A percentile compares a stretch with the other conserved stretches of the same genome.
Evolutionary conservation across 805 yeast species (phyloP).

Genomic region (Metschnikowia noctiluminum): DNA sequence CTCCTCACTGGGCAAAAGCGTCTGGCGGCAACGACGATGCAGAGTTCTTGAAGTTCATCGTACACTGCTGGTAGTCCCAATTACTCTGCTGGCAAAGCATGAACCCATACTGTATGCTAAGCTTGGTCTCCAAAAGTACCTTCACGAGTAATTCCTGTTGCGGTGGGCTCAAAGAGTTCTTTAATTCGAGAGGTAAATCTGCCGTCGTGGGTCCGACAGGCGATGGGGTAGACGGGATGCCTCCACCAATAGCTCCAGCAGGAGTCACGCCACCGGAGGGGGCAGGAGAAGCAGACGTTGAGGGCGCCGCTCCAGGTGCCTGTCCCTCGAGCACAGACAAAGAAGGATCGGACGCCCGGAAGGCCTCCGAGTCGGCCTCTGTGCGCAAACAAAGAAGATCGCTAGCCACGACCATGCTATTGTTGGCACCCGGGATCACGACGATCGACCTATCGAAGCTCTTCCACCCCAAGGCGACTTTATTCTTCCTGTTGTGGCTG

Average conservation of each 20-base stretch:
- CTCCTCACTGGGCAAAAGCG: constrained; percentile 23
- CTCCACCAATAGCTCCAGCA: neutral
- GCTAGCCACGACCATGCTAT: constrained; percentile 78
- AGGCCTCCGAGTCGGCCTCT: constrained; percentile 14
- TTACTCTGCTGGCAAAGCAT: constrained; percentile 85
- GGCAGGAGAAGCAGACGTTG: constrained; percentile 7
- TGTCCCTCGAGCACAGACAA: constrained; percentile 8
- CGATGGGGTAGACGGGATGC: neutral
- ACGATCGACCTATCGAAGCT: constrained; percentile 84
- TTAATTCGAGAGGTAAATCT: constrained; percentile 55
- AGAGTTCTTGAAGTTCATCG: constrained; percentile 66
- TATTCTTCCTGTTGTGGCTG: constrained; percentile 22
- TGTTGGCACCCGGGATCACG: constrained; percentile 67
- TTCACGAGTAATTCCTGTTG: constrained; percentile 66
- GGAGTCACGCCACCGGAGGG: constrained; percentile 3
- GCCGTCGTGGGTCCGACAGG: constrained; percentile 22
- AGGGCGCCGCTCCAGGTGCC: constrained; percentile 12
- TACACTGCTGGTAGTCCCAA: constrained; percentile 74
- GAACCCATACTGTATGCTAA: constrained; percentile 74
- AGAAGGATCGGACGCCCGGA: constrained; percentile 14
- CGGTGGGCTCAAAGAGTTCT: constrained; percentile 44
- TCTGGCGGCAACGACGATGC: constrained; percentile 46
- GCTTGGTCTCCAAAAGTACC: constrained; percentile 66
- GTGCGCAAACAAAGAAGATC: constrained; percentile 64
- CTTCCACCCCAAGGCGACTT: constrained; percentile 49